Conservation (phyloP, 306 rosid genomes). For the Vigna hirtella region DNA sequence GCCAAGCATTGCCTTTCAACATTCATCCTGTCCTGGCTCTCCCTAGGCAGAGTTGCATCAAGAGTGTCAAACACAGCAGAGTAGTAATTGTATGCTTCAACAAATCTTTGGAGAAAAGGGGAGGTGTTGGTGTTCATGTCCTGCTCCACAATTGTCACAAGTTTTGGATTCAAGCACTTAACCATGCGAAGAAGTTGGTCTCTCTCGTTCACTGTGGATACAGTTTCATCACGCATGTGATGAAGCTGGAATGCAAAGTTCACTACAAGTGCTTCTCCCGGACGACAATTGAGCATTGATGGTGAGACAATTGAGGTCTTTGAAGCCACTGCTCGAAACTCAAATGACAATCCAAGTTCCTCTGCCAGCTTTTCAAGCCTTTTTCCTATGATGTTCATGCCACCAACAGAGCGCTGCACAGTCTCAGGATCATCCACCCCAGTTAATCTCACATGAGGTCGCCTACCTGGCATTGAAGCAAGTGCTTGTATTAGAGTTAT, state of each 20-base stretch:
- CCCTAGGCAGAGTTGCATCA: slow-evolving; percentile 90
- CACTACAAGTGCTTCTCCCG: slow-evolving; percentile 82
- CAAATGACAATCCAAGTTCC: slow-evolving; percentile 67
- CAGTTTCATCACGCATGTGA: slow-evolving; percentile 95
- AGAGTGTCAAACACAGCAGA: slow-evolving; percentile 88
- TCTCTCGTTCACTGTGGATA: slow-evolving; percentile 77
- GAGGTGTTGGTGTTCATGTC: slow-evolving; percentile 92
- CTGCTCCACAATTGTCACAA: slow-evolving; percentile 94
- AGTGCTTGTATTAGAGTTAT: slow-evolving; percentile 79
- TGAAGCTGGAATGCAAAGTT: slow-evolving; percentile 95
- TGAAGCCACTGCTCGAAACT: slow-evolving; percentile 78
- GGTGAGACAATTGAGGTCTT: slow-evolving; percentile 65
- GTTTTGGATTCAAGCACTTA: slow-evolving; percentile 83
- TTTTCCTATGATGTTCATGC: slow-evolving; percentile 77
- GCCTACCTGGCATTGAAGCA: slow-evolving; percentile 66
- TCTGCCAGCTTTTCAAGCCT: slow-evolving; percentile 87
- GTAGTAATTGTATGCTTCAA: slow-evolving; percentile 79
- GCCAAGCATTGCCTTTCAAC: slow-evolving; percentile 95
- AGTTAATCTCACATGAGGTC: slow-evolving; percentile 71
- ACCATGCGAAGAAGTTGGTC: slow-evolving; percentile 93
- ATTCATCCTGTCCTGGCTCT: slow-evolving; percentile 90
- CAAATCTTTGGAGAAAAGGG: slow-evolving; percentile 79
- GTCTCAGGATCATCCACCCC: slow-evolving; percentile 95
- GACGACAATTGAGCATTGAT: slow-evolving; percentile 73
- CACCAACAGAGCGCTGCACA: slow-evolving; percentile 87